Conservation (phyloP, 345 rosid genomes). For the Sisymbrium irio region DNA sequence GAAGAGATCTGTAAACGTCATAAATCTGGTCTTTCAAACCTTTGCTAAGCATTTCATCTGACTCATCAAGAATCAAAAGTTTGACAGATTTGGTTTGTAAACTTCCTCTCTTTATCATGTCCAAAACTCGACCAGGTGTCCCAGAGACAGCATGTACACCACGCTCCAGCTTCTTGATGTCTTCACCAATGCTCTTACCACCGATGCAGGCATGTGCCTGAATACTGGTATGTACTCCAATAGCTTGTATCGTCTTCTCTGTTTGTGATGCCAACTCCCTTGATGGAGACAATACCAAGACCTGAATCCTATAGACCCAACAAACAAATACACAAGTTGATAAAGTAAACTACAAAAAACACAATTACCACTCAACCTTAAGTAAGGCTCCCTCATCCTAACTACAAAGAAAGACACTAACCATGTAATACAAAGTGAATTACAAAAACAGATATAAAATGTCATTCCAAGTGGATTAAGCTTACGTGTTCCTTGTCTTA, state of each 20-base stretch:
- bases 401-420: not conserved
- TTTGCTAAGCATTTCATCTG: constrained; percentile 97
- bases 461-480: not conserved
- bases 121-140: constrained; percentile 94
- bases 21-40: constrained; percentile 98
- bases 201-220: constrained; percentile 92
- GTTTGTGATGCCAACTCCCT: constrained; percentile 96
- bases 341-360: not conserved
- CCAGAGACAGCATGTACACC: constrained; percentile 76
- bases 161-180: constrained; percentile 65
- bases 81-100: constrained; percentile 72
- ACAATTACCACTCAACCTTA: not conserved
- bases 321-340: not conserved
- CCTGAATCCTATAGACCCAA: constrained; percentile 63
- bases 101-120: constrained; percentile 96
- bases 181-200: constrained; percentile 95
- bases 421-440: not conserved
- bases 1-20: constrained; percentile 86
- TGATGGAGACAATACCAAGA: constrained; percentile 83
- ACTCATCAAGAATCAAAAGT: constrained; percentile 61
- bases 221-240: constrained; percentile 69
- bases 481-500: not conserved
- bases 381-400: not conserved
- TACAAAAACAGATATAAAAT: not conserved
- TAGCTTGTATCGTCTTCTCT: constrained; percentile 72